A percentile compares a stretch with the other conserved stretches of the same genome.
Conservation (phyloP, 768 basidiomycete genomes). For the Sarcodon sp. region DNA sequence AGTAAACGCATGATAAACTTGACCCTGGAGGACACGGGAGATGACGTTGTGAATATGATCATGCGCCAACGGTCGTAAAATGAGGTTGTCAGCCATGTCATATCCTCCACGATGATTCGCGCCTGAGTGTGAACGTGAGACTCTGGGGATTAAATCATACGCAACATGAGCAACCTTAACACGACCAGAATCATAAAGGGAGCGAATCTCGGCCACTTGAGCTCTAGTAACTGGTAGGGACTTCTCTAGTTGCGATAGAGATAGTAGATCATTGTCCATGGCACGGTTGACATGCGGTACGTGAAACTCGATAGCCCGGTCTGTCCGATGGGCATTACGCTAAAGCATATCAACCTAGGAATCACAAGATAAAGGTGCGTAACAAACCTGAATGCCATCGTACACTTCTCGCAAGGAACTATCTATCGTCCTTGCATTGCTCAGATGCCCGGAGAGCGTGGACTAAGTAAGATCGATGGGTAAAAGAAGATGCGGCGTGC, state of each 20-base stretch:
- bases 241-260: slow-evolving; percentile 41
- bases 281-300: slow-evolving; percentile 50
- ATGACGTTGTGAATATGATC: slow-evolving; percentile 60
- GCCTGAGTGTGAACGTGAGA: slow-evolving; percentile 29
- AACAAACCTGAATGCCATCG: slow-evolving; percentile 41
- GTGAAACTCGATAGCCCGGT: slow-evolving; percentile 42
- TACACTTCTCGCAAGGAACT: slow-evolving; percentile 54
- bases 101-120: slow-evolving; percentile 42
- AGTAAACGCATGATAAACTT: slow-evolving; percentile 39
- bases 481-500: background rate
- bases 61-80: slow-evolving; percentile 65
- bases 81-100: slow-evolving; percentile 69
- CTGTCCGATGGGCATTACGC: slow-evolving; percentile 47
- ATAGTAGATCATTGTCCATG: slow-evolving; percentile 46
- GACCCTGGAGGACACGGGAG: slow-evolving; percentile 65
- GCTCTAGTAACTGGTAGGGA: slow-evolving; percentile 47
- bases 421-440: slow-evolving; percentile 67
- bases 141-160: background rate
- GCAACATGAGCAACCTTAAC: slow-evolving; percentile 36
- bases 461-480: slow-evolving; percentile 23
- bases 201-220: slow-evolving; percentile 48
- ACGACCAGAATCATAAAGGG: slow-evolving; percentile 62
- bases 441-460: slow-evolving; percentile 54
- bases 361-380: slow-evolving; percentile 1
- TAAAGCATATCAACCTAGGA: slow-evolving; percentile 12